Conservation (phyloP, 768 basidiomycete genomes). For the Trametes maxima region DNA sequence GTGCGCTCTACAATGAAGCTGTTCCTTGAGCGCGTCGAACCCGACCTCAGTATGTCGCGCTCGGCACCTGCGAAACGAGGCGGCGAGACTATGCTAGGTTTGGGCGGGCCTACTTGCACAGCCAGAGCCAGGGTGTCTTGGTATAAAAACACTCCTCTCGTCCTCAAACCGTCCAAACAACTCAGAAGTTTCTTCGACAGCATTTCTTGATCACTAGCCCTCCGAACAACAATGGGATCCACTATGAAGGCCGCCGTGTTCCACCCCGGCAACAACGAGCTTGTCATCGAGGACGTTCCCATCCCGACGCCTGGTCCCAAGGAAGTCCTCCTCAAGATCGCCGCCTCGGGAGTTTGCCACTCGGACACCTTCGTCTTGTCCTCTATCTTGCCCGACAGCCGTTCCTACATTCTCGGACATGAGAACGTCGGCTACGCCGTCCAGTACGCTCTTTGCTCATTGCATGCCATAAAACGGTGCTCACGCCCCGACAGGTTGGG, state of each 20-base stretch:
- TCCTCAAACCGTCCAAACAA: neutral
- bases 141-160: neutral
- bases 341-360: slow-evolving; percentile 20
- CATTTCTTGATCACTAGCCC: neutral
- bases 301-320: slow-evolving; percentile 4
- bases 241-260: slow-evolving; percentile 17
- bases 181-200: neutral
- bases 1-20: neutral
- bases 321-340: slow-evolving; percentile 20
- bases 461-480: too few species aligned
- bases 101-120: too few species aligned
- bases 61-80: neutral
- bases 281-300: slow-evolving; percentile 31
- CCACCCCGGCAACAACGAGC: slow-evolving; percentile 36
- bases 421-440: slow-evolving; percentile 15
- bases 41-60: neutral
- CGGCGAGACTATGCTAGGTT: too few species aligned
- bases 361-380: slow-evolving; percentile 14
- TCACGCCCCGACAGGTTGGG: neutral
- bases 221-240: neutral
- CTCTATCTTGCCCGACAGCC: slow-evolving; percentile 3
- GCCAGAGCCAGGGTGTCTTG: neutral
- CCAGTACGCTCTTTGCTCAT: neutral
- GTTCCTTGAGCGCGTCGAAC: neutral
- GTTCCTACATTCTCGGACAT: slow-evolving; percentile 12